Evolutionary conservation across 768 basidiomycete genomes (phyloP).

Genomic region (Leccinum pellstonianum): DNA sequence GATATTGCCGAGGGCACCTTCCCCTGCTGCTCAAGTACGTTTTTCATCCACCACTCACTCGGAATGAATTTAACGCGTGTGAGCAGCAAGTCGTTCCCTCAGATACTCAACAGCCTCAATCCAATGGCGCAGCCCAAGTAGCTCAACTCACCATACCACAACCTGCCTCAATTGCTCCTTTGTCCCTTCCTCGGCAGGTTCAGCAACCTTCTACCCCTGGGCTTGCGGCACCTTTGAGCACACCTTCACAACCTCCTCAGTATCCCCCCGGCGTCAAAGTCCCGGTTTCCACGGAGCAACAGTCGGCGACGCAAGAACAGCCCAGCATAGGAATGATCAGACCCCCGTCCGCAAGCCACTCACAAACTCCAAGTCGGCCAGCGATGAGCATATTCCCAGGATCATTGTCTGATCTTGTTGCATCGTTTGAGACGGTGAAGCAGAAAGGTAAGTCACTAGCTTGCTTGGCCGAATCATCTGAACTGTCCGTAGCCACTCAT

Average conservation of each 20-base stretch:
- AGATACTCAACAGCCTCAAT: conserved; percentile 39
- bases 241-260: conserved; percentile 41
- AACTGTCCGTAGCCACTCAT: conserved; percentile 52
- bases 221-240: conserved; percentile 9
- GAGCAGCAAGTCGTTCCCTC: conserved; percentile 39
- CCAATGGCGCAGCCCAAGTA: conserved; percentile 33
- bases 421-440: conserved; percentile 94
- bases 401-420: conserved; percentile 87
- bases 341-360: conserved; percentile 52
- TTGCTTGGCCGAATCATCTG: background rate
- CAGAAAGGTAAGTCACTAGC: conserved; percentile 73
- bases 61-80: conserved; percentile 21
- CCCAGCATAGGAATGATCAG: conserved; percentile 44
- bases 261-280: conserved; percentile 72
- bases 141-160: conserved; percentile 31
- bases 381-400: conserved; percentile 66
- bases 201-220: conserved; percentile 38
- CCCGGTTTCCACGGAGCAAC: conserved; percentile 43
- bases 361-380: conserved; percentile 40
- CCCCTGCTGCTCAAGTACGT: conserved; percentile 45
- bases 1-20: conserved; percentile 40
- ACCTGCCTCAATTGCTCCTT: conserved; percentile 39
- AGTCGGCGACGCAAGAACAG: conserved; percentile 31
- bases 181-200: conserved; percentile 50
- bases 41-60: conserved; percentile 3